These are phyloP conservation scores for Ophiostoma quercus DNA, from an alignment of 2,329 filamentous ascomycete genomes.

Conservation along the genomic window DNA sequence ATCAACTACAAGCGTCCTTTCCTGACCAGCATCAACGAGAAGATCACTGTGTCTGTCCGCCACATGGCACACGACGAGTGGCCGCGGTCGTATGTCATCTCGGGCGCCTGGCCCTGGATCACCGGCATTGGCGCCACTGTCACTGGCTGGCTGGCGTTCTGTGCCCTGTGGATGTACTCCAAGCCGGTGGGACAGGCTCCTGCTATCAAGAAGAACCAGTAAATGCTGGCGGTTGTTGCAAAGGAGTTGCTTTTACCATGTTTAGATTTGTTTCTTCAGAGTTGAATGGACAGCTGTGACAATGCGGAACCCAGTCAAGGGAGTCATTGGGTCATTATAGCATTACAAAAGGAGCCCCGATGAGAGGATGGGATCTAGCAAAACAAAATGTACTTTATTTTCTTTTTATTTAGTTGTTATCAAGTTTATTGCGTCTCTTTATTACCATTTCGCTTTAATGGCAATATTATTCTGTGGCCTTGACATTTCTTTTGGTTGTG, in stretches of 20 bases:
- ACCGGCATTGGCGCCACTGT: conserved; percentile 80
- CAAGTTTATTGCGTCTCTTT: neutral
- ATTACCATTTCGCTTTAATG: neutral
- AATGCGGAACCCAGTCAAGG: neutral
- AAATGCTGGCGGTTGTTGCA: neutral
- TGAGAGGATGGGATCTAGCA: conserved; percentile 5
- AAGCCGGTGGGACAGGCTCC: conserved; percentile 40
- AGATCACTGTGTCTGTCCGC: conserved; percentile 86
- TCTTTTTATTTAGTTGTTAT: neutral
- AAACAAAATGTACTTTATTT: conserved; percentile 13
- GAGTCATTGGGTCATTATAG: neutral
- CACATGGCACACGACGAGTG: conserved; percentile 98
- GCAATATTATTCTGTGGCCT: too few species aligned
- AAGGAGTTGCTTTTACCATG: neutral
- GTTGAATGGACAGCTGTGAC: neutral
- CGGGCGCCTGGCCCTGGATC: conserved; percentile 91
- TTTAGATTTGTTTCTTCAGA: conserved; percentile 11
- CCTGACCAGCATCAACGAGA: conserved; percentile 83
- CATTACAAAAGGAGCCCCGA: neutral
- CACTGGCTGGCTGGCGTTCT: conserved; percentile 77
- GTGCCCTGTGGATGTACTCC: conserved; percentile 78
- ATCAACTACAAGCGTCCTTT: conserved; percentile 97
- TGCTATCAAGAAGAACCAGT: conserved; percentile 46
- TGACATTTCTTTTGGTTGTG: too few species aligned
- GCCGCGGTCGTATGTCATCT: conserved; percentile 84